These are phyloP conservation scores for Telopea speciosissima DNA, from an alignment of 177 flowering plant species.

Conservation along the genomic window DNA sequence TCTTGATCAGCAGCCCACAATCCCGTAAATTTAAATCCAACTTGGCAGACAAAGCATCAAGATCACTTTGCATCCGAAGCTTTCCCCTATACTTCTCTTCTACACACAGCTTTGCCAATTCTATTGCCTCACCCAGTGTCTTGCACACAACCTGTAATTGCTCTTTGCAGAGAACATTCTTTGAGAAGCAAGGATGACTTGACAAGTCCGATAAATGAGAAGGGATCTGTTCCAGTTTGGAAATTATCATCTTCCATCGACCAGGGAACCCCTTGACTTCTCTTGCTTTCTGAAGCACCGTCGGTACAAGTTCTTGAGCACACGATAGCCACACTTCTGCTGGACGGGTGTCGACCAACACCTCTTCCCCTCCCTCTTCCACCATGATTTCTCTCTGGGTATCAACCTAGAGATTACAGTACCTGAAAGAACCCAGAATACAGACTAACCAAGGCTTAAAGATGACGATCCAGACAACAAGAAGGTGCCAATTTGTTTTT, in stretches of 20 bases:
- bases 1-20: constrained; percentile 73
- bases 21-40: constrained; percentile 77
- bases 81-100: constrained; percentile 70
- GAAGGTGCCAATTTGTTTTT: constrained; percentile 1
- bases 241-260: constrained; percentile 78
- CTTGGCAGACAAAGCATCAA: constrained; percentile 65
- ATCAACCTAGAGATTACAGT: constrained; percentile 11
- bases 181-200: constrained; percentile 88
- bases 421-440: constrained; percentile 20
- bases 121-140: constrained; percentile 51
- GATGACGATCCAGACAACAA: constrained; percentile 19
- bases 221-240: constrained; percentile 71
- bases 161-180: constrained; percentile 78
- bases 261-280: constrained; percentile 62
- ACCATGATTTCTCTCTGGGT: constrained; percentile 40
- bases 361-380: constrained; percentile 37
- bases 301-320: constrained; percentile 64
- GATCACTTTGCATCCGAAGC: constrained; percentile 91
- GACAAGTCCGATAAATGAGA: constrained; percentile 70
- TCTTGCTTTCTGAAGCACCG: constrained; percentile 49
- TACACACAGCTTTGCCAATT: constrained; percentile 55
- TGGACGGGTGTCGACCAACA: constrained; percentile 23
- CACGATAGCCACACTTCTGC: constrained; percentile 54
- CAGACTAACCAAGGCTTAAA: constrained; percentile 14
- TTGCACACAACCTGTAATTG: constrained; percentile 70